Evolutionary conservation across 352 stramenopile genomes (phyloP).

Genomic region (Globisporangium takayamanum): DNA sequence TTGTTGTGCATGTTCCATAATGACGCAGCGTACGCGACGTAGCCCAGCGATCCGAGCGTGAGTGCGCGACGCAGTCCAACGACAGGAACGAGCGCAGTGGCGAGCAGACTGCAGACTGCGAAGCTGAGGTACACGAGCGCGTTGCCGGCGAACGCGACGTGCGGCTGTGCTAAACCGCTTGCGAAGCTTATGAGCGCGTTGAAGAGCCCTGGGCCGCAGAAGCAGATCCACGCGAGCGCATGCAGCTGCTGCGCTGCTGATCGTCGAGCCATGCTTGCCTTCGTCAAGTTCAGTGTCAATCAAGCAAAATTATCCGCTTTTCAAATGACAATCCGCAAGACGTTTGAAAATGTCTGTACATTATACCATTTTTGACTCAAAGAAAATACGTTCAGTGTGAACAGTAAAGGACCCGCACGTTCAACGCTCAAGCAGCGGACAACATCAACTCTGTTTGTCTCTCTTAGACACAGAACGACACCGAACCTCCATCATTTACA

Average conservation of each 20-base stretch:
- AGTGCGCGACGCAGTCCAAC: slow-evolving; percentile 40
- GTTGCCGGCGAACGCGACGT: slow-evolving; percentile 33
- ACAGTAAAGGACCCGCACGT: too few species aligned
- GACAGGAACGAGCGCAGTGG: slow-evolving; percentile 34
- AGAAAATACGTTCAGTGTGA: too few species aligned
- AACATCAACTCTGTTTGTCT: too few species aligned
- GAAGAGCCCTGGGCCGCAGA: slow-evolving; percentile 48
- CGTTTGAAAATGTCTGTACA: too few species aligned
- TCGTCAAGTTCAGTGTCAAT: too few species aligned
- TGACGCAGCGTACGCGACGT: slow-evolving; percentile 40
- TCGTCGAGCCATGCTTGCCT: too few species aligned
- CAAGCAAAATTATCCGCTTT: too few species aligned
- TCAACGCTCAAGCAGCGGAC: too few species aligned
- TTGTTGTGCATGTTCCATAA: slow-evolving; percentile 39
- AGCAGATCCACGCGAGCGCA: slow-evolving; percentile 37
- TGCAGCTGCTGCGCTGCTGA: slow-evolving; percentile 17
- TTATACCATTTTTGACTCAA: too few species aligned
- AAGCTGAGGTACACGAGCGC: slow-evolving; percentile 58
- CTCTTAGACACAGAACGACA: too few species aligned
- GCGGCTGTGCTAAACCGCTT: slow-evolving; percentile 27
- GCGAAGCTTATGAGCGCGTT: slow-evolving; percentile 47
- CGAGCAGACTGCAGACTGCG: slow-evolving; percentile 41
- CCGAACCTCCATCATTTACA: too few species aligned
- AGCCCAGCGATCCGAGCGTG: slow-evolving; percentile 46
- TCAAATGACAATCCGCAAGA: too few species aligned